phyloP scores from a whole-genome alignment of 1,284 basidiomycete genomes.

The Vanrija humicola region DNA sequence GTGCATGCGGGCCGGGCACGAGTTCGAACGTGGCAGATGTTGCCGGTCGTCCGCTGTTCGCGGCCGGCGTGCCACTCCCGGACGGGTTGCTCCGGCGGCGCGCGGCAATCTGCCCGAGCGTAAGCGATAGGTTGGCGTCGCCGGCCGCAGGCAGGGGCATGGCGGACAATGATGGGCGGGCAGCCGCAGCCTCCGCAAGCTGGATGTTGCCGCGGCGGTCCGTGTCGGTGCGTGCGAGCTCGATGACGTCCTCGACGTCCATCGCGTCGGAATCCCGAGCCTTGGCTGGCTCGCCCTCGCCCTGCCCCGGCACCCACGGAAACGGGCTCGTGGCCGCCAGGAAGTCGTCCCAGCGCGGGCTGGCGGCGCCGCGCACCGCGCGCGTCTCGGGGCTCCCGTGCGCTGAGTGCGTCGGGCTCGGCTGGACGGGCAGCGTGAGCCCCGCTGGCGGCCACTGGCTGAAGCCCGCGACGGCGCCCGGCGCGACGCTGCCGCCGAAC shows the following conservation, averaged over 20 bases:
- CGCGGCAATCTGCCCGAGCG: not conserved
- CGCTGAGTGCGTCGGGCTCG: too few species aligned
- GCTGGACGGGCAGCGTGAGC: too few species aligned
- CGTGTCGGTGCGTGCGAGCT: not conserved
- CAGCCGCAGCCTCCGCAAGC: not conserved
- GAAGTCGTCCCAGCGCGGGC: not conserved
- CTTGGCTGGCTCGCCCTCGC: not conserved
- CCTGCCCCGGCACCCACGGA: not conserved
- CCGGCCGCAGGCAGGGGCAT: not conserved
- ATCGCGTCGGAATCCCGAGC: not conserved
- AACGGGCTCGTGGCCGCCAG: not conserved
- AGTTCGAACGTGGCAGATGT: not conserved
- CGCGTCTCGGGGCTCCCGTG: too few species aligned
- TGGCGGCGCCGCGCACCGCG: too few species aligned
- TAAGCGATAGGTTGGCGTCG: not conserved
- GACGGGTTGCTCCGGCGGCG: too few species aligned
- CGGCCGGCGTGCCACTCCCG: too few species aligned
- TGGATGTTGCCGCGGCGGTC: not conserved
- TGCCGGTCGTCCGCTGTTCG: not conserved
- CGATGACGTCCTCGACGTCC: not conserved
- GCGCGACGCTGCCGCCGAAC: too few species aligned
- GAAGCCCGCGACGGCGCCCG: too few species aligned
- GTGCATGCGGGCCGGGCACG: not conserved
- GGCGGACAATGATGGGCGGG: not conserved
- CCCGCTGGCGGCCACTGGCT: too few species aligned